Evolutionary conservation across 164 flowering plant genomes (phyloP).

Genomic region (Magnolia changhungtana): DNA sequence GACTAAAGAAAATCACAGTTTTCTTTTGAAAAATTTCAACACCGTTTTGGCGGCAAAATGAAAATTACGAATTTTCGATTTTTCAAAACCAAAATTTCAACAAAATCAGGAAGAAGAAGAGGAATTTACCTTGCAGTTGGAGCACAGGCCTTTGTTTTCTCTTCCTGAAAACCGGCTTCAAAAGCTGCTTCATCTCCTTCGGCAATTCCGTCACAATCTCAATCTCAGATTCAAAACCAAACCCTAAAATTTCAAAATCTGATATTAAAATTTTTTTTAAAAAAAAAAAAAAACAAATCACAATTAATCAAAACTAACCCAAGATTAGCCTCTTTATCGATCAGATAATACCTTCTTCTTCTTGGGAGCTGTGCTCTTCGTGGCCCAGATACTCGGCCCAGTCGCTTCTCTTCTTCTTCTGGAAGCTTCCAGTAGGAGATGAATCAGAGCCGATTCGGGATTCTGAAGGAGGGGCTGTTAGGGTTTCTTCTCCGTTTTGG

Average conservation of each 20-base stretch:
- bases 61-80: no score
- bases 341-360: not conserved
- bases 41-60: no score
- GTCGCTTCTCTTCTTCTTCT: conserved; percentile 38
- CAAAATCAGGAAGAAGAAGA: not conserved
- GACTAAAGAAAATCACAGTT: no score
- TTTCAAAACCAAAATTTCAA: no score
- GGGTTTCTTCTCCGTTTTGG: conserved; percentile 5
- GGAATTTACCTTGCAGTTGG: conserved; percentile 21
- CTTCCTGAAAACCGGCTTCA: conserved; percentile 37
- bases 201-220: conserved; percentile 66
- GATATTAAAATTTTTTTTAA: not conserved
- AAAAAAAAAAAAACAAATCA: not conserved
- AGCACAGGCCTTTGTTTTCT: conserved; percentile 13
- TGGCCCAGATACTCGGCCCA: conserved; percentile 65
- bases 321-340: not conserved
- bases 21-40: no score
- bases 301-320: not conserved
- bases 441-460: not conserved
- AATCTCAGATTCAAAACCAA: conserved; percentile 31
- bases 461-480: not conserved
- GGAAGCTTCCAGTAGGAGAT: not conserved
- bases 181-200: conserved; percentile 23
- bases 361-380: conserved; percentile 16
- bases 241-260: conserved; percentile 14